Percentiles rank a stretch among this genome's conserved stretches.
Conservation (phyloP, 106 monocot genomes). For the Dendrobium catenatum region DNA sequence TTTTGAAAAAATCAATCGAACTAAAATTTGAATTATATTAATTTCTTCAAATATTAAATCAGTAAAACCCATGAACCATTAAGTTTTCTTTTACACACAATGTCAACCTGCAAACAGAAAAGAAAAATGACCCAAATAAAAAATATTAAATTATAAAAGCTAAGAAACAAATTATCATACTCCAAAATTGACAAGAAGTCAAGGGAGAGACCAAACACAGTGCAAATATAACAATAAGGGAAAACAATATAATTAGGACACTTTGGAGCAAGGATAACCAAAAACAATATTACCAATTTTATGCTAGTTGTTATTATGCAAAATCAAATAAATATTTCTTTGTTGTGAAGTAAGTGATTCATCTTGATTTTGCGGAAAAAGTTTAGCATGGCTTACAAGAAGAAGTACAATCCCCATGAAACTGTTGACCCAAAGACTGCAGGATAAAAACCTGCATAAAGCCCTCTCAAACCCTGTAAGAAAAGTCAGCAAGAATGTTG, state of each 20-base stretch:
- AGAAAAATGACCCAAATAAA: background rate
- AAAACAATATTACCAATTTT: background rate
- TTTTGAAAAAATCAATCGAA: too few species aligned
- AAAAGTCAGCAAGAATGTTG: background rate
- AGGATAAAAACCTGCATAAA: slow-evolving; percentile 92
- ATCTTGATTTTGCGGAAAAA: background rate
- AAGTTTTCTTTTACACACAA: background rate
- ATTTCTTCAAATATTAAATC: too few species aligned
- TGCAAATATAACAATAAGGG: background rate
- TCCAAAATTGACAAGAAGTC: background rate
- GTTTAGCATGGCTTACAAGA: slow-evolving; percentile 55
- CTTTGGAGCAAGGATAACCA: background rate
- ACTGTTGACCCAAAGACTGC: slow-evolving; percentile 86
- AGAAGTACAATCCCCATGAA: slow-evolving; percentile 97
- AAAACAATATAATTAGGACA: slow-evolving; percentile 2
- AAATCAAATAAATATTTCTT: background rate
- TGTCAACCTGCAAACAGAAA: background rate
- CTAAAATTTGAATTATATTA: too few species aligned
- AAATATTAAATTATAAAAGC: background rate
- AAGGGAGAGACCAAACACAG: background rate
- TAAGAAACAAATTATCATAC: background rate
- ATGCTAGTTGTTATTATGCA: background rate
- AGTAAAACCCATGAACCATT: background rate
- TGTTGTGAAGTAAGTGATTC: background rate
- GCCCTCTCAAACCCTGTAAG: slow-evolving; percentile 80